These are phyloP conservation scores for Fusarium torulosum DNA, from an alignment of 2,329 filamentous ascomycete genomes.

Conservation along the genomic window DNA sequence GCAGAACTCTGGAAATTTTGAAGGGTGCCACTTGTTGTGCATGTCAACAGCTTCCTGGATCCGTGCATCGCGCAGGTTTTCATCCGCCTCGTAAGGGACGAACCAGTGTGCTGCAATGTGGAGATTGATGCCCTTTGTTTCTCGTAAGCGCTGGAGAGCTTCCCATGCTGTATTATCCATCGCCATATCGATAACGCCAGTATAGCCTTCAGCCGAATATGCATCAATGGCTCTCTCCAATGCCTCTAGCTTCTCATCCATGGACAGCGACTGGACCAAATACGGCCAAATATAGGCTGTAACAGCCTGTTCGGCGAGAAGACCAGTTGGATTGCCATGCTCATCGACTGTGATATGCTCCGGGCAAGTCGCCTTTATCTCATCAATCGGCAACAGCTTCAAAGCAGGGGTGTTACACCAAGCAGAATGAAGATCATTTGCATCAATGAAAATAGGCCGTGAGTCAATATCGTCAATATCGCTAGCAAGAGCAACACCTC, in stretches of 20 bases:
- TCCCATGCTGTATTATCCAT: slow-evolving; percentile 65
- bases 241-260: slow-evolving; percentile 57
- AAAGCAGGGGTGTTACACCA: slow-evolving; percentile 65
- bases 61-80: slow-evolving; percentile 53
- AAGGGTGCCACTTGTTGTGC: slow-evolving; percentile 46
- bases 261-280: slow-evolving; percentile 55
- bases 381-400: slow-evolving; percentile 58
- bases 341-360: slow-evolving; percentile 60
- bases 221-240: slow-evolving; percentile 59
- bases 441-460: slow-evolving; percentile 64
- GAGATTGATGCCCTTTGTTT: slow-evolving; percentile 53
- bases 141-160: slow-evolving; percentile 53
- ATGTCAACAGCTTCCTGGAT: slow-evolving; percentile 61
- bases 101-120: slow-evolving; percentile 62
- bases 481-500: slow-evolving; percentile 53
- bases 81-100: slow-evolving; percentile 54
- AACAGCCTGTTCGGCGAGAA: slow-evolving; percentile 61
- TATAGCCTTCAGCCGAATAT: slow-evolving; percentile 61
- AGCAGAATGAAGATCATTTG: slow-evolving; percentile 63
- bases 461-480: slow-evolving; percentile 61
- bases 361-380: slow-evolving; percentile 57
- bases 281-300: slow-evolving; percentile 63
- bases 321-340: slow-evolving; percentile 58
- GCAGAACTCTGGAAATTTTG: slow-evolving; percentile 47
- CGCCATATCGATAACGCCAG: slow-evolving; percentile 65